Conservation (phyloP, 2,329 filamentous ascomycete species). For the Phialophora expanda region DNA sequence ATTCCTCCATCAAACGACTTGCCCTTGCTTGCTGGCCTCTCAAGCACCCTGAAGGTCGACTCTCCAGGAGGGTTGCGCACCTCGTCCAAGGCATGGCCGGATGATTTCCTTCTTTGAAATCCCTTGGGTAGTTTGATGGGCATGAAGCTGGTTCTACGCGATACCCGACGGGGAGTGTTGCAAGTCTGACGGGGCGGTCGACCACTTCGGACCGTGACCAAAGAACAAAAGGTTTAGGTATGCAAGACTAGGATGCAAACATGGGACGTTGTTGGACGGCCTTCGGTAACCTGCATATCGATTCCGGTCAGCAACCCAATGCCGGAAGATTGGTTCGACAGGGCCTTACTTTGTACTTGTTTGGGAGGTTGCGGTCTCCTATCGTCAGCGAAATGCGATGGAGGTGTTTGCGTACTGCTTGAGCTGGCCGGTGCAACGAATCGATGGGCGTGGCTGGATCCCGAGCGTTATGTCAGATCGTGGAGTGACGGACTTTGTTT, state of each 20-base stretch:
- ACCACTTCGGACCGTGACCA: constrained; percentile 18
- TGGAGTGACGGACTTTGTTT: constrained; percentile 7
- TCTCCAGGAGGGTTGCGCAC: constrained; percentile 44
- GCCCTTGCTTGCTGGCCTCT: constrained; percentile 53
- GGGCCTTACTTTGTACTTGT: background rate
- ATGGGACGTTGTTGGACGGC: constrained; percentile 27
- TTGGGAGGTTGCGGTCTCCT: background rate
- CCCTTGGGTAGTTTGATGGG: constrained; percentile 62
- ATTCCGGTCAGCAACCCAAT: constrained; percentile 25
- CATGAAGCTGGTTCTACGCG: constrained; percentile 47
- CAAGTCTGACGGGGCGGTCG: constrained; percentile 14
- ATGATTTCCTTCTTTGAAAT: constrained; percentile 60
- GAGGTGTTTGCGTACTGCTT: background rate
- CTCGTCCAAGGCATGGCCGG: constrained; percentile 60
- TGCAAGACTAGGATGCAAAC: constrained; percentile 28
- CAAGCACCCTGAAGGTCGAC: constrained; percentile 61
- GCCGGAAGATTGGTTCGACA: constrained; percentile 7
- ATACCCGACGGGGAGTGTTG: constrained; percentile 23
- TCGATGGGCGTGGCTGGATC: constrained; percentile 1
- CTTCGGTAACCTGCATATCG: constrained; percentile 31
- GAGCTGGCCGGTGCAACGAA: background rate
- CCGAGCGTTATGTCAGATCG: constrained; percentile 12
- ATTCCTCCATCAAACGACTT: constrained; percentile 52
- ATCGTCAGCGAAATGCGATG: background rate
- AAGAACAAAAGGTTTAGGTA: constrained; percentile 18